These are phyloP conservation scores for Poterioochromonas sp. DNA, from an alignment of 352 stramenopile genomes.

Conservation along the genomic window DNA sequence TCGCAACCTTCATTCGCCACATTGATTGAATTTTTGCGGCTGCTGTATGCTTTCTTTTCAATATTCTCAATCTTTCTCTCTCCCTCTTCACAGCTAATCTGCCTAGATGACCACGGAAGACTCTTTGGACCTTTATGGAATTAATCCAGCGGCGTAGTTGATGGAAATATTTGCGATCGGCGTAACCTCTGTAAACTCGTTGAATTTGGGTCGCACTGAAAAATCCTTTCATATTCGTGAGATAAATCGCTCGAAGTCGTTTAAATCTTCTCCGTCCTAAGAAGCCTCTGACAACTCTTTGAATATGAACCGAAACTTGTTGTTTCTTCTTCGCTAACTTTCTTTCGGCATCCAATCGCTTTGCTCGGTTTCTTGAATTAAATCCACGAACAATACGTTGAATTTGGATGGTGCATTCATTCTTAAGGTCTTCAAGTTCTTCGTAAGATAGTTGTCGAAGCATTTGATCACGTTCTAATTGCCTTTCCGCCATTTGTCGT, in stretches of 20 bases:
- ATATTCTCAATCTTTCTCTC: slow-evolving; percentile 47
- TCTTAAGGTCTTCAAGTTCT: background rate
- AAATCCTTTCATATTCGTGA: slow-evolving; percentile 38
- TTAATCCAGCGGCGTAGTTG: slow-evolving; percentile 50
- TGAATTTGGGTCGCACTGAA: slow-evolving; percentile 54
- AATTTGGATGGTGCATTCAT: slow-evolving; percentile 24
- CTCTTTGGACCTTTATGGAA: slow-evolving; percentile 54
- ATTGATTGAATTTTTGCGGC: slow-evolving; percentile 70
- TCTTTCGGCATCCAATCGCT: background rate
- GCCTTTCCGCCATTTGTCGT: slow-evolving; percentile 50
- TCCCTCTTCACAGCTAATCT: slow-evolving; percentile 48
- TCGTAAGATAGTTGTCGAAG: slow-evolving; percentile 20
- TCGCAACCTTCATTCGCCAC: slow-evolving; percentile 67
- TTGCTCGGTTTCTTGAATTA: background rate
- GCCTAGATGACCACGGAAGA: slow-evolving; percentile 60
- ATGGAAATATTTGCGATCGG: slow-evolving; percentile 51
- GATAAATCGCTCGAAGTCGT: slow-evolving; percentile 49
- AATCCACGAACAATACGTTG: slow-evolving; percentile 23
- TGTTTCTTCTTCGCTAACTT: background rate
- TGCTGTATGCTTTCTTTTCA: slow-evolving; percentile 52
- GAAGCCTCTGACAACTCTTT: slow-evolving; percentile 57
- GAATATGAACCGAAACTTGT: background rate
- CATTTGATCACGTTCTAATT: slow-evolving; percentile 47
- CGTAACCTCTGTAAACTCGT: slow-evolving; percentile 57
- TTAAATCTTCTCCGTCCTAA: slow-evolving; percentile 53